Evolutionary conservation across 148 eudicot species (phyloP).

Genomic region (Vaccinium vitisidaea): DNA sequence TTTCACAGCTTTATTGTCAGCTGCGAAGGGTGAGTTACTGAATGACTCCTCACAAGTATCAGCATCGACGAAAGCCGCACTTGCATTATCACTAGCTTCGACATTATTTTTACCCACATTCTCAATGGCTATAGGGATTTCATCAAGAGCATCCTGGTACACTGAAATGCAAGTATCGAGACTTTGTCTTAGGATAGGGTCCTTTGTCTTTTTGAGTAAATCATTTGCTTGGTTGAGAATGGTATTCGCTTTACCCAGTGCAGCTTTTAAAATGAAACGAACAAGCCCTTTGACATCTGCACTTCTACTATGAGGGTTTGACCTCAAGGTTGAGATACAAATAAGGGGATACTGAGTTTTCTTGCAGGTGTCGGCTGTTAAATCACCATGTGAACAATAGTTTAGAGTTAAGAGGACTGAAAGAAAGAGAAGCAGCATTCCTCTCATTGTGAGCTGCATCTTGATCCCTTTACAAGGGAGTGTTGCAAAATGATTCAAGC

Average conservation of each 20-base stretch:
- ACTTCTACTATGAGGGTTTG: background rate
- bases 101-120: too few species aligned
- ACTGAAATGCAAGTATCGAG: background rate
- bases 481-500: background rate
- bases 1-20: too few species aligned
- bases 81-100: too few species aligned
- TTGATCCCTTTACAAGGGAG: background rate
- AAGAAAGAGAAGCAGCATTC: background rate
- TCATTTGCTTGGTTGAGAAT: background rate
- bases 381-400: background rate
- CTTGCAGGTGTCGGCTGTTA: background rate
- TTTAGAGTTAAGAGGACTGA: background rate
- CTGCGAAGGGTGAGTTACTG: too few species aligned
- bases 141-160: too few species aligned
- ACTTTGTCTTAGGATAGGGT: background rate
- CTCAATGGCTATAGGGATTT: too few species aligned
- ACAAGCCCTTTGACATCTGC: background rate
- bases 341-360: background rate
- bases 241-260: background rate
- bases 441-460: background rate
- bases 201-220: background rate
- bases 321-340: background rate
- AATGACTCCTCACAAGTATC: too few species aligned
- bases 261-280: background rate
- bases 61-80: too few species aligned